Base-by-base conservation (phyloP, 1,139 yeast genomes). In the Maudiozyma humilis region DNA sequence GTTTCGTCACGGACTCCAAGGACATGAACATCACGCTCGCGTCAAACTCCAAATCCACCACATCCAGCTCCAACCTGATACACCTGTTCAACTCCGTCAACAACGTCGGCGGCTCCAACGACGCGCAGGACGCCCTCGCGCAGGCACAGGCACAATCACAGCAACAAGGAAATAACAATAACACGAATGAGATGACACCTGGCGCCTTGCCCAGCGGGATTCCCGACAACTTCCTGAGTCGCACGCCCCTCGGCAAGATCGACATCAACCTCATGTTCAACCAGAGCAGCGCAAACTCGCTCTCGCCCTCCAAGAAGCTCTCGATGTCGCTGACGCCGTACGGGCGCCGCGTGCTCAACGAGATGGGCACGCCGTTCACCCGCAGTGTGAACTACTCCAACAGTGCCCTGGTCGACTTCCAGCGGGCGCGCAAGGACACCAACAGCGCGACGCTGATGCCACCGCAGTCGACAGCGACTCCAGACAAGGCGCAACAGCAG, bases 351-450 rank as follows among this genome's bases (percentile, higher is more conserved):
- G 43, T 59, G 10, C 43, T 59, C 29, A 50, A 53, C 38, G 64
- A 60, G 32, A 50, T 59, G 33, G 63, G 62, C 7, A 60, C 64
- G 4, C 64, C 64, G 6, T 56, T 33, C 29, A 41, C 36, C n/a
- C 41, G 38, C 27, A 23, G 27, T n/a, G 8, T 36, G 15, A 50
- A 51, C 14, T 51, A 59, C 2, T 52, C 63, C 23, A 59, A 60
- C 46, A 57, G 62, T 43, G 64, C 65, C 12, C 47, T 61, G 32
- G 60, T 58, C 7, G 65, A 61, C 44, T 61, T 60, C 40, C 64
- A 59, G 44, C 54, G 51, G 33, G 64, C 64, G 7, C 53, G 63
- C 36, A 60, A 59, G 42, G 59, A 57, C 43, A 47, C 43, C 2
- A 45, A 44, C 19, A 30, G 13, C 14, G 23, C 19, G 12, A 19